Evolutionary conservation across 306 rosid genomes (phyloP).

Genomic region (Vigna radiata): DNA sequence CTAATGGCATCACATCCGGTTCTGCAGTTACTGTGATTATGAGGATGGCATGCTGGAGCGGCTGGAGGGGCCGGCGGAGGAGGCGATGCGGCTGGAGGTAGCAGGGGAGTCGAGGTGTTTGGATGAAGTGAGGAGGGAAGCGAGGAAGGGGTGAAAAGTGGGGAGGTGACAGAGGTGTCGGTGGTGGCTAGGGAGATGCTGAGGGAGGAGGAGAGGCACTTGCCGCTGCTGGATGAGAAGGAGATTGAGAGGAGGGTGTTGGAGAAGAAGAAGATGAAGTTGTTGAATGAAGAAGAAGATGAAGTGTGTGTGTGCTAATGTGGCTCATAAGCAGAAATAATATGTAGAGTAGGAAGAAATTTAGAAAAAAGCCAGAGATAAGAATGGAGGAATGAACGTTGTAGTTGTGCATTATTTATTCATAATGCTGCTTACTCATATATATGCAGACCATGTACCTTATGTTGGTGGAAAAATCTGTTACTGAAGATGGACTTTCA

Average conservation of each 20-base stretch:
- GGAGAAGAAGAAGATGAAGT: constrained; percentile 90
- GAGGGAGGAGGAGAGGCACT: constrained; percentile 61
- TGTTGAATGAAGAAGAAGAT: too few relatives aligned
- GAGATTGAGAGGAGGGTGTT: constrained; percentile 95
- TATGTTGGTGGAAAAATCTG: too few relatives aligned
- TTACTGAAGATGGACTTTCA: too few relatives aligned
- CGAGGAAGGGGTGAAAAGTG: constrained; percentile 79
- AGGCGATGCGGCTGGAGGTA: constrained; percentile 64
- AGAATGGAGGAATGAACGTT: background rate
- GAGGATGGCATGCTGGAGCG: constrained; percentile 85
- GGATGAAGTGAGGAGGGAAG: constrained; percentile 82
- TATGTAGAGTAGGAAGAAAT: constrained; percentile 27
- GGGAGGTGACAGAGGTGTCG: constrained; percentile 59
- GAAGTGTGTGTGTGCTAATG: background rate
- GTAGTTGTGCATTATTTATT: too few relatives aligned
- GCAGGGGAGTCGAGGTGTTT: constrained; percentile 74
- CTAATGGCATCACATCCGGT: too few relatives aligned
- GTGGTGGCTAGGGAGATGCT: constrained; percentile 61
- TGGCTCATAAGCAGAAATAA: background rate
- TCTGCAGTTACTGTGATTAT: constrained; percentile 63
- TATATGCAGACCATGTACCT: too few relatives aligned
- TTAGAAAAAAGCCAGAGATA: background rate
- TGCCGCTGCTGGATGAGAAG: constrained; percentile 61
- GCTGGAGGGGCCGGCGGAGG: constrained; percentile 74
- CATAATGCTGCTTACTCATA: too few relatives aligned